A percentile compares a stretch with the other conserved stretches of the same genome.
Evolutionary conservation across 169 alveolate species (phyloP).

Genomic region (Toxoplasma gondii): DNA sequence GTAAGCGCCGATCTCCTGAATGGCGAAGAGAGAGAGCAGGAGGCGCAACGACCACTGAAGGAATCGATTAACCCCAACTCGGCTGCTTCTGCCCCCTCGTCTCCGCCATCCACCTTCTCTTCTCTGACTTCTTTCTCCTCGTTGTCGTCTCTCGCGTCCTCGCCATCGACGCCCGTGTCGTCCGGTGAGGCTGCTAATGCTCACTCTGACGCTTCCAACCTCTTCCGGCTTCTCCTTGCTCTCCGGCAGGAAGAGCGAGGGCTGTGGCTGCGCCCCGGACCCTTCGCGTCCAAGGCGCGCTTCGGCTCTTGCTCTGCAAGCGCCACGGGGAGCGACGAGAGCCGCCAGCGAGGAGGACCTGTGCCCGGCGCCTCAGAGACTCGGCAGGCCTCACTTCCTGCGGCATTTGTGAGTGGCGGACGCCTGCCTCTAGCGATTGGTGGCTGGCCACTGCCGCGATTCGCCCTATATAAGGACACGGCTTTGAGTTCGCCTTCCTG

Average conservation of each 20-base stretch:
- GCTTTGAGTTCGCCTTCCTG: background rate
- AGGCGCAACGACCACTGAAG: background rate
- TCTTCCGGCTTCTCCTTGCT: background rate
- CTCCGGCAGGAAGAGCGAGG: background rate
- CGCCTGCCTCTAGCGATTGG: background rate
- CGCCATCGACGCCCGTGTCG: background rate
- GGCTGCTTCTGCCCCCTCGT: background rate
- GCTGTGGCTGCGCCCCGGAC: background rate
- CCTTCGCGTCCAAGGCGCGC: background rate
- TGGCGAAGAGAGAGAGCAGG: background rate
- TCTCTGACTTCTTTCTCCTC: constrained; percentile 1
- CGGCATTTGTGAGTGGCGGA: background rate
- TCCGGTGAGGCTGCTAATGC: background rate
- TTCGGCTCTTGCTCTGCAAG: background rate
- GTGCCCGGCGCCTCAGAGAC: background rate
- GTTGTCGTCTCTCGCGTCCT: background rate
- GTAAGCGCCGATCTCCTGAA: background rate
- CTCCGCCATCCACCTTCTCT: constrained; percentile 12
- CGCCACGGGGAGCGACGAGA: background rate
- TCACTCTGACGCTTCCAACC: background rate
- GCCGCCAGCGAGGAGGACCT: background rate
- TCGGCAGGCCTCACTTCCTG: background rate
- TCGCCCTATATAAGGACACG: background rate
- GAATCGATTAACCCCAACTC: background rate
- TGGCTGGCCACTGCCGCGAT: constrained; percentile 20